Base-by-base conservation (phyloP, 441 rosid genomes). In the Gossypium laxum region DNA sequence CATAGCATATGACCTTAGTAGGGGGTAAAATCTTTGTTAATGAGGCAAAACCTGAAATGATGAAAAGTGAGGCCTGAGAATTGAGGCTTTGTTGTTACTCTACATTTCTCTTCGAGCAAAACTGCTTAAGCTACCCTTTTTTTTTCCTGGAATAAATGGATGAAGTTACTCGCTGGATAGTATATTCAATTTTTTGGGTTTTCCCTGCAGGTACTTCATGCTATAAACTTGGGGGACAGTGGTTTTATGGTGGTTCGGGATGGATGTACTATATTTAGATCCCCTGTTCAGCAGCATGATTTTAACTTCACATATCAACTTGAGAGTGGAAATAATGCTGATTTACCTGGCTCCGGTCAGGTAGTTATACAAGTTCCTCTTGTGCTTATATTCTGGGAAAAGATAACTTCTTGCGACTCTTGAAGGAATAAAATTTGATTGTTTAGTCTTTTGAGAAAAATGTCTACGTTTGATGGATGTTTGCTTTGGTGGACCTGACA, bases 241-340 rank as follows among this genome's bases (percentile, higher is more conserved):
- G 97, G 97, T 28, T 91, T 91, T 85, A 86, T 89, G 81, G 97
- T 91, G 64, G 87, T 91, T 57, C 89, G 96, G 38, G 93, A 88
- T 83, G 97, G 97, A 73, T 83, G 87, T 70, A 88, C 97, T 0
- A 74, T 91, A 19, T 90, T 91, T 63, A 87, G 90, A 3, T 91
- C 93, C 50, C 97, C 96, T 2, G 91, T 84, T 70, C 97, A 91
- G 76, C 96, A 89, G 78, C 96, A 91, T 81, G 92, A 81, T 76
- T 91, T 91, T 77, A 89, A 91, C 81, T 88, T 91, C 74, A 87
- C 96, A 2, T 91, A 86, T 80, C 96, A 89, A 75, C 88, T 90
- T 2, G 93, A 89, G 82, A 73, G 84, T 82, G 96, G 96, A 71
- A 77, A 75, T 15, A 84, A 82, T 70, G 89, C 90, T 18, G 97